Conservation (phyloP, 148 eudicot genomes). For the Diospyros kaki region DNA sequence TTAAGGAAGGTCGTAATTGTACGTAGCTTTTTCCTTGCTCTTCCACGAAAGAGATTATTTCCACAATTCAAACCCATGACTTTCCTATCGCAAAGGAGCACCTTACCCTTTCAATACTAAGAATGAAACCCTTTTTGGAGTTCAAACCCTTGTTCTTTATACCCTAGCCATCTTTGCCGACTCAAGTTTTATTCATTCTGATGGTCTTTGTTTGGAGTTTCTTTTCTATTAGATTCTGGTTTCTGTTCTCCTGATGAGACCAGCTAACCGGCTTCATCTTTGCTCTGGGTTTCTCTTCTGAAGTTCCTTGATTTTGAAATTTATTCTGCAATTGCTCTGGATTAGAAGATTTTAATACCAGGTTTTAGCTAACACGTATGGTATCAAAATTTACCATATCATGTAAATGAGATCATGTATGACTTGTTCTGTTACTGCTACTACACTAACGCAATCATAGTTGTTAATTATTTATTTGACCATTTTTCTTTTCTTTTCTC, state of each 20-base stretch:
- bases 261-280: too few species aligned
- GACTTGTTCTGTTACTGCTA: background rate
- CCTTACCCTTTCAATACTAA: background rate
- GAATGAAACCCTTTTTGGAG: background rate
- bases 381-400: background rate
- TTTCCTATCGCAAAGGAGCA: background rate
- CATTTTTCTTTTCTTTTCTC: background rate
- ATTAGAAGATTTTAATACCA: background rate
- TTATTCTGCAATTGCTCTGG: background rate
- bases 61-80: too few species aligned
- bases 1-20: too few species aligned
- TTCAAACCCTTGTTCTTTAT: background rate
- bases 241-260: background rate
- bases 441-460: background rate
- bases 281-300: background rate
- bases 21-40: background rate
- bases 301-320: background rate
- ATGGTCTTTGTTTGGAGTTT: constrained; percentile 1
- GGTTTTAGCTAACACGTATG: background rate
- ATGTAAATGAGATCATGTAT: background rate
- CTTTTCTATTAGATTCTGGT: background rate
- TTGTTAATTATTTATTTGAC: background rate
- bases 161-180: background rate
- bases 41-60: background rate
- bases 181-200: background rate